Conservation (phyloP, 2,329 filamentous ascomycete genomes). For the Fusarium sp. region DNA sequence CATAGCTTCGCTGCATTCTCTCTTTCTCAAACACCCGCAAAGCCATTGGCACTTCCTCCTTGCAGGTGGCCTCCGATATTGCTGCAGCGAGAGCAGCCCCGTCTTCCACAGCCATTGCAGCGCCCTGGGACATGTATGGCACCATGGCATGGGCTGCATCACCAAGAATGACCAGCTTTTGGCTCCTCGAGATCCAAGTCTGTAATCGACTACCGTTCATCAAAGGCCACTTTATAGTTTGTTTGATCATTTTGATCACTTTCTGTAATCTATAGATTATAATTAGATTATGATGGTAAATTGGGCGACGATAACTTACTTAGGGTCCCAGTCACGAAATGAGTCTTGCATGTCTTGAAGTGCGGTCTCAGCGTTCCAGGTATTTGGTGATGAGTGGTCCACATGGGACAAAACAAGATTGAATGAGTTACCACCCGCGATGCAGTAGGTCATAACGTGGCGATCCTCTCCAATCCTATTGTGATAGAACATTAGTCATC, state of each 20-base stretch:
- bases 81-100: not conserved
- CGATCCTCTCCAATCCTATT: constrained; percentile 15
- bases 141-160: constrained; percentile 24
- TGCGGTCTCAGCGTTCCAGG: not conserved
- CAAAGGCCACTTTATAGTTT: not conserved
- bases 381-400: not conserved
- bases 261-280: not conserved
- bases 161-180: constrained; percentile 2
- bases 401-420: constrained; percentile 16
- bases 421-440: constrained; percentile 10
- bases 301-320: accelerated
- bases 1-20: constrained; percentile 18
- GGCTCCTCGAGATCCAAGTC: constrained; percentile 5
- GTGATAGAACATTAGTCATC: too few relatives aligned
- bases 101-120: constrained; percentile 23
- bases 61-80: not conserved
- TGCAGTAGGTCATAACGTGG: constrained; percentile 13
- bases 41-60: not conserved
- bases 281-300: too few relatives aligned
- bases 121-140: constrained; percentile 19
- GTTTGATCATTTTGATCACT: constrained; percentile 13
- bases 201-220: not conserved
- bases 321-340: constrained; percentile 8
- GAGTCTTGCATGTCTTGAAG: constrained; percentile 5
- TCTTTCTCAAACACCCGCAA: not conserved